Evolutionary conservation across 2,329 filamentous ascomycete genomes (phyloP), one percentile per base, ranked within the genome.

Genomic region (Ophiognomonia clavigignenti-juglandacearum): DNA sequence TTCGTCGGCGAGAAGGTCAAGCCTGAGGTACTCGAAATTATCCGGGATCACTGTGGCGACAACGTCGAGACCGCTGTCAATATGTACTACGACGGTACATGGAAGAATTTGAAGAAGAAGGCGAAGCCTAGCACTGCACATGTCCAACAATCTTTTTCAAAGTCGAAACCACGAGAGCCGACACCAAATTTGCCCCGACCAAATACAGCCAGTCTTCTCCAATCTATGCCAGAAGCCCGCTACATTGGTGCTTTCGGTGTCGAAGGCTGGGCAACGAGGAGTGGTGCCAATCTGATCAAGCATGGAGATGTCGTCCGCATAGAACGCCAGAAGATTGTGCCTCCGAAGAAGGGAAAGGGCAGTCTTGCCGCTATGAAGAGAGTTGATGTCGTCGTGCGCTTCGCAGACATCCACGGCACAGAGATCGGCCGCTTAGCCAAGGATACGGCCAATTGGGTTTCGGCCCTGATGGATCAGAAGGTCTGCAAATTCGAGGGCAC

Each of bases 221-320:
- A 53, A 20, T 57, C 51, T 4, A 66, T 70, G 45, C 69, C 72
- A 0, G 58, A 62, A 3, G 64, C 60, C 27, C 69, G 93, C 59
- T 98, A 97, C 58, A 79, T 97, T 51, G 93, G 93, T 16, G 88
- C 90, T 0, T 93, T 97, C 65, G 93, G 93, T 8, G 90, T 88
- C 4, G 88, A 86, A 45, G 93, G 85, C 4, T 98, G 93, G 93
- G 84, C 88, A 6, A 97, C 92, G 4, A 82, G 84, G 57, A 96
- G 89, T 63, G 92, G 92, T 1, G 70, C 69, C 3, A 80, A 80
- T 31, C 62, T 96, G 6, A 61, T 98, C 22, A 86, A 82, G 54
- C 86, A 95, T 58, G 89, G 87, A 14, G 92, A 97, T 54, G 58
- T 69, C n/a, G 82, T 98, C 48, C 83, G 77, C 41, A 95, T 98